phyloP scores from a whole-genome alignment of 129 eudicot species.

The Heracleum sosnowskyi region DNA sequence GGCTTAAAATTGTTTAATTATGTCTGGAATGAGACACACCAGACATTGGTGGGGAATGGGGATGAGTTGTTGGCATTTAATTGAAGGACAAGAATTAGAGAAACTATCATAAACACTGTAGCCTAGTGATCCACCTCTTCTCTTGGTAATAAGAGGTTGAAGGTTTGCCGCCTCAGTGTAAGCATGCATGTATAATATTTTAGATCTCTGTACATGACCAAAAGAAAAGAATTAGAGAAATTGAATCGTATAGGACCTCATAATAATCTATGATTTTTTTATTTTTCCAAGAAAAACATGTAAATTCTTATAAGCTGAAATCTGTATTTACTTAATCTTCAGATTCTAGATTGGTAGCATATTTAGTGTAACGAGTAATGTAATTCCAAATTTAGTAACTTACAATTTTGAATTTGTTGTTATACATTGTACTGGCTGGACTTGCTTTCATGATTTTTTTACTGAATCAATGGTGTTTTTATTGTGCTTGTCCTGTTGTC shows the following conservation, averaged over 20 bases:
- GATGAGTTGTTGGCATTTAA: neutral
- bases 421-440: neutral
- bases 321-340: neutral
- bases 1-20: neutral
- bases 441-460: neutral
- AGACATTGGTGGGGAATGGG: neutral
- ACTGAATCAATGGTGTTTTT: neutral
- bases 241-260: neutral
- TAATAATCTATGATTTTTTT: neutral
- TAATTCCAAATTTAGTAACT: neutral
- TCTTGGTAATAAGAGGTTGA: neutral
- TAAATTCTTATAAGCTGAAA: neutral
- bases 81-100: neutral
- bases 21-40: neutral
- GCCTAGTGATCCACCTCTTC: neutral
- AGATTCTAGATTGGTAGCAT: neutral
- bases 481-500: neutral
- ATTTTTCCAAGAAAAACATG: neutral
- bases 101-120: neutral
- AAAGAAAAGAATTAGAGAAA: neutral
- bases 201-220: neutral
- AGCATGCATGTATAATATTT: neutral
- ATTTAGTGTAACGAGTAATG: neutral
- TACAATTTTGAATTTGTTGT: neutral
- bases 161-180: neutral